A percentile compares a stretch with the other conserved stretches of the same genome.
phyloP scores from a whole-genome alignment of 805 yeast genomes.

The Kluyveromyces nonfermentans region DNA sequence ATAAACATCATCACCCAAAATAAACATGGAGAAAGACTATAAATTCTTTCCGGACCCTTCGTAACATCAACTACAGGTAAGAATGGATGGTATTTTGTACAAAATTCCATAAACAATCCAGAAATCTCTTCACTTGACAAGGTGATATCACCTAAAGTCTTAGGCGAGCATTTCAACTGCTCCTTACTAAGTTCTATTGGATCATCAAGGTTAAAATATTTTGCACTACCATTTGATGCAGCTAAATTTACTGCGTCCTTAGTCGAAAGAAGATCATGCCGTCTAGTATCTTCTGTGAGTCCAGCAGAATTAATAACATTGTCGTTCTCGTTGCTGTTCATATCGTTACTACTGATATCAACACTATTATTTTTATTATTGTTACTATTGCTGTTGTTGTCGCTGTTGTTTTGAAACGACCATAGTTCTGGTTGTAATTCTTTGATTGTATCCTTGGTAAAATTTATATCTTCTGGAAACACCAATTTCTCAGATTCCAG shows the following conservation, averaged over 20 bases:
- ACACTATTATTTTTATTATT: no score
- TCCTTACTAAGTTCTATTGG: conserved; percentile 24
- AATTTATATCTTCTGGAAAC: conserved; percentile 21
- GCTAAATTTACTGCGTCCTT: neutral
- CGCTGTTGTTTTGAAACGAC: neutral
- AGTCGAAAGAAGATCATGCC: neutral
- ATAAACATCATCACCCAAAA: conserved; percentile 92
- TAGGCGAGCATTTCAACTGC: conserved; percentile 49
- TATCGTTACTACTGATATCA: no score
- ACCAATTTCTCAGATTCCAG: conserved; percentile 20
- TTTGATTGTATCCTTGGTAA: conserved; percentile 24
- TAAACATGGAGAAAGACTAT: conserved; percentile 72
- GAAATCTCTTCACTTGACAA: conserved; percentile 53
- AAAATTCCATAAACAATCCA: conserved; percentile 59
- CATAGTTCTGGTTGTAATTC: conserved; percentile 6
- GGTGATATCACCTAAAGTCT: conserved; percentile 59
- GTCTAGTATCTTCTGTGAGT: neutral
- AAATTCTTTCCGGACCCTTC: conserved; percentile 75
- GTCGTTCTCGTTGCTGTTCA: no score
- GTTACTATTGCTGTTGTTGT: neutral
- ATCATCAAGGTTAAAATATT: neutral
- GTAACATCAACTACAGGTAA: conserved; percentile 79
- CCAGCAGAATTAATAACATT: no score
- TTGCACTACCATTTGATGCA: neutral
- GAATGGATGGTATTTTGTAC: conserved; percentile 69